phyloP scores from a whole-genome alignment of 1,139 yeast genomes.

The Trichomonascaceae sp. region DNA sequence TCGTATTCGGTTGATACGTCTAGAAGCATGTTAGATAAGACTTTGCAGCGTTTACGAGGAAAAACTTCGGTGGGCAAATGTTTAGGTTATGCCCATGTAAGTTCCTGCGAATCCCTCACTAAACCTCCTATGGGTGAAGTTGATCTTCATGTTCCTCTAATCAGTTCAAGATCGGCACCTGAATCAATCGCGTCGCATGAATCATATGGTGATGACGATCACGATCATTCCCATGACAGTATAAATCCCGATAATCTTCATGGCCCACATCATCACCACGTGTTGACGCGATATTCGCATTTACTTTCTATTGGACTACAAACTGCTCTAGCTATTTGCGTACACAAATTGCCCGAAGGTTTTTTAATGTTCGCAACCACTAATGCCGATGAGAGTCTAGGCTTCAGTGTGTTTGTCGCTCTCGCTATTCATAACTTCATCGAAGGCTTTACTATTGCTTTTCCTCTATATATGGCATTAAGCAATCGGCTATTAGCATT shows the following conservation, averaged over 20 bases:
- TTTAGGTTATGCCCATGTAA: slow-evolving; percentile 39
- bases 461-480: slow-evolving; percentile 76
- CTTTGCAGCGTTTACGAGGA: slow-evolving; percentile 24
- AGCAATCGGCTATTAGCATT: slow-evolving; percentile 60
- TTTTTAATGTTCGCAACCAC: slow-evolving; percentile 79
- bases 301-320: slow-evolving; percentile 81
- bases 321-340: slow-evolving; percentile 78
- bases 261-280: slow-evolving; percentile 34
- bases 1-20: background rate
- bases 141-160: slow-evolving; percentile 8
- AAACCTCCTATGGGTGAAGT: slow-evolving; percentile 7
- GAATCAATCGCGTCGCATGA: background rate
- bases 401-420: slow-evolving; percentile 75
- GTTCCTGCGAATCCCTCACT: slow-evolving; percentile 12
- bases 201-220: slow-evolving; percentile 5
- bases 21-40: slow-evolving; percentile 25
- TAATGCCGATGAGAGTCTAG: slow-evolving; percentile 65
- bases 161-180: slow-evolving; percentile 4
- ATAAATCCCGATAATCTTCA: background rate
- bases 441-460: slow-evolving; percentile 94
- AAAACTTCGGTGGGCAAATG: slow-evolving; percentile 42
- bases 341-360: slow-evolving; percentile 95
- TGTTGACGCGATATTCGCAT: slow-evolving; percentile 69
- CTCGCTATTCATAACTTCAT: slow-evolving; percentile 83
- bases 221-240: slow-evolving; percentile 8